phyloP scores from a whole-genome alignment of 495 filamentous ascomycete genomes.

The Alectoria sarmentosa region DNA sequence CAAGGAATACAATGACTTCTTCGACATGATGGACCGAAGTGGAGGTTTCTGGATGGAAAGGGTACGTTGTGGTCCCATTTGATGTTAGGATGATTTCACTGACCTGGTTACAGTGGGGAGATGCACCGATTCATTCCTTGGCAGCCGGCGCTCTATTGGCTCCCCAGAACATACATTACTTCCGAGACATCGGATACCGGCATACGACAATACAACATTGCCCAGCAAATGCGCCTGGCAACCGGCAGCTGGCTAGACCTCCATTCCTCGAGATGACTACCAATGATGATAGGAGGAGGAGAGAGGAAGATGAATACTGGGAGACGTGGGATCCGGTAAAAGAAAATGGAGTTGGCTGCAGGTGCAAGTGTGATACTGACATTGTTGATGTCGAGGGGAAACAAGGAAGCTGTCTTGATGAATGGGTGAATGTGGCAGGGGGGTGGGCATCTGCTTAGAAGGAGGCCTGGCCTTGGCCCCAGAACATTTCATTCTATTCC shows the following conservation, averaged over 20 bases:
- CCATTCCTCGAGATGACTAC: slow-evolving; percentile 85
- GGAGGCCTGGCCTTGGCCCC: slow-evolving; percentile 7
- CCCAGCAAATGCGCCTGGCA: slow-evolving; percentile 82
- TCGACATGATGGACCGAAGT: slow-evolving; percentile 97
- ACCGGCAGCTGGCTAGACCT: slow-evolving; percentile 72
- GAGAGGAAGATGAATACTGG: slow-evolving; percentile 97
- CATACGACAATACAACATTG: slow-evolving; percentile 99
- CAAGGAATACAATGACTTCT: slow-evolving; percentile 96
- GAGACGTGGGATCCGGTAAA: slow-evolving; percentile 74
- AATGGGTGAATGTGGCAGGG: slow-evolving; percentile 97
- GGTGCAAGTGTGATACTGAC: slow-evolving; percentile 97
- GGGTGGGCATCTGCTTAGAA: slow-evolving; percentile 73
- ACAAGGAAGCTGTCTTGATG: slow-evolving; percentile 84
- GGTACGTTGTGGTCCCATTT: slow-evolving; percentile 46
- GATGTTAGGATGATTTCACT: slow-evolving; percentile 19
- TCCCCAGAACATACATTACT: slow-evolving; percentile 89
- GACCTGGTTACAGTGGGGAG: slow-evolving; percentile 70
- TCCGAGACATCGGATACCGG: slow-evolving; percentile 97
- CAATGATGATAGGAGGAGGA: slow-evolving; percentile 73
- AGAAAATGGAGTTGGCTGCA: slow-evolving; percentile 95
- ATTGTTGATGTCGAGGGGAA: slow-evolving; percentile 97
- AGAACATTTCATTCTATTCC: background rate
- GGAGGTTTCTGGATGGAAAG: slow-evolving; percentile 99
- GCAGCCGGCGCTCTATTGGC: slow-evolving; percentile 83
- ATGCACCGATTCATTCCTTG: slow-evolving; percentile 97